These are phyloP conservation scores for Calocybe cyanea DNA, from an alignment of 768 basidiomycete species.

Conservation along the genomic window DNA sequence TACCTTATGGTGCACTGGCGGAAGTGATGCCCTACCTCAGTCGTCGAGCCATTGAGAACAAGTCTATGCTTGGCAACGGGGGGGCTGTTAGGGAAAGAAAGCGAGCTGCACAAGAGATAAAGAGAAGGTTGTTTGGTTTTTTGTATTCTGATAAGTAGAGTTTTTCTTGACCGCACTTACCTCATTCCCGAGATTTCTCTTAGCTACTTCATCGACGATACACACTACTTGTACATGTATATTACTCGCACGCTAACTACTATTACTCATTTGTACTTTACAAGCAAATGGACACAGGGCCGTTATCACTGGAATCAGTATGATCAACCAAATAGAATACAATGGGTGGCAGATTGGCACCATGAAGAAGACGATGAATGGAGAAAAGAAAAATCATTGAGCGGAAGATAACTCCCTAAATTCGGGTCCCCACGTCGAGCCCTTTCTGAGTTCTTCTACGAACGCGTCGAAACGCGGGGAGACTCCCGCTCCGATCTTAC, in stretches of 20 bases:
- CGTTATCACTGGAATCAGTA: too few species aligned
- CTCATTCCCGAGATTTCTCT: too few species aligned
- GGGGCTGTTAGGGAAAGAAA: conserved; percentile 60
- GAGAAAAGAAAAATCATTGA: background rate
- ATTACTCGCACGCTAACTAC: too few species aligned
- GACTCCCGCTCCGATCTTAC: conserved; percentile 64
- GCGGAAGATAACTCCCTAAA: conserved; percentile 52
- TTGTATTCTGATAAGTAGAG: background rate
- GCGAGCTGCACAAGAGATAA: conserved; percentile 51
- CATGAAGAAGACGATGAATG: too few species aligned
- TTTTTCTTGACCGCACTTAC: too few species aligned
- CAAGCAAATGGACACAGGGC: too few species aligned
- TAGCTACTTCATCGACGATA: too few species aligned
- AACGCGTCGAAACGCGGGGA: conserved; percentile 76
- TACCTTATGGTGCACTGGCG: conserved; percentile 70
- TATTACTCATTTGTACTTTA: too few species aligned
- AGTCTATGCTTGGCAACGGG: conserved; percentile 74
- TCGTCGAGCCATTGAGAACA: conserved; percentile 90
- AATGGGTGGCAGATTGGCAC: too few species aligned
- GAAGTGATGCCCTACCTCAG: conserved; percentile 90
- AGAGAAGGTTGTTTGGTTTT: conserved; percentile 35
- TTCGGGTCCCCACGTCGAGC: conserved; percentile 62
- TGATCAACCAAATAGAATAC: too few species aligned
- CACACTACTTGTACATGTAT: too few species aligned
- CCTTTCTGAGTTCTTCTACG: conserved; percentile 70